These are phyloP conservation scores for Globisporangium emineosum DNA, from an alignment of 352 stramenopile species.

Conservation along the genomic window DNA sequence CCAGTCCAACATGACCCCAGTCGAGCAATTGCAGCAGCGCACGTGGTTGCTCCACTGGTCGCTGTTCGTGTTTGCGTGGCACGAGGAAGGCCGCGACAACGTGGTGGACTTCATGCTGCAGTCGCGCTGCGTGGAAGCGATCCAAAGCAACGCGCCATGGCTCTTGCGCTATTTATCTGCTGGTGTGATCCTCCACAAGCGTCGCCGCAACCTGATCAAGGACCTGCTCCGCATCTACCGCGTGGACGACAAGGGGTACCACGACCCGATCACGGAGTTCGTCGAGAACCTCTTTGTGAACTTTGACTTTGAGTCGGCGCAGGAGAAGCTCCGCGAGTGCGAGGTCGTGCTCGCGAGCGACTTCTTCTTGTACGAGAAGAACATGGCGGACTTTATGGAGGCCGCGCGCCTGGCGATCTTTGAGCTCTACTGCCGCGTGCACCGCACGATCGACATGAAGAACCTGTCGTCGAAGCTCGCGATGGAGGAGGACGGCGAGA, in stretches of 20 bases:
- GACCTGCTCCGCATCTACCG: conserved; percentile 96
- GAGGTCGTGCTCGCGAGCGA: conserved; percentile 94
- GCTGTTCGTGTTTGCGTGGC: conserved; percentile 94
- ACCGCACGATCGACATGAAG: conserved; percentile 98
- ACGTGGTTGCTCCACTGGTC: conserved; percentile 99
- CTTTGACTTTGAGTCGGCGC: conserved; percentile 98
- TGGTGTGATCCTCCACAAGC: conserved; percentile 97
- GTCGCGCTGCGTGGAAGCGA: conserved; percentile 92
- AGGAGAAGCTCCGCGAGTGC: conserved; percentile 92
- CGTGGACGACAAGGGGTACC: conserved; percentile 81
- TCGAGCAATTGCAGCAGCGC: conserved; percentile 95
- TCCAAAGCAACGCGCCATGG: conserved; percentile 98
- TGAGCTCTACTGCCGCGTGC: conserved; percentile 99
- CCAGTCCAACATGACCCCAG: conserved; percentile 69
- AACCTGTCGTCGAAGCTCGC: conserved; percentile 95
- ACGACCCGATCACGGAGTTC: conserved; percentile 91
- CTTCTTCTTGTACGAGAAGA: conserved; percentile 97
- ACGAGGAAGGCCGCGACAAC: conserved; percentile 93
- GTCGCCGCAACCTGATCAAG: conserved; percentile 90
- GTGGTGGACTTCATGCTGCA: conserved; percentile 98
- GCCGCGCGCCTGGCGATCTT: conserved; percentile 97
- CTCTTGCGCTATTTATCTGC: conserved; percentile 96
- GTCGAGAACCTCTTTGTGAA: conserved; percentile 97
- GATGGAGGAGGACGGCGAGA: conserved; percentile 94
- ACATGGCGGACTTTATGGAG: conserved; percentile 98